Conservation (phyloP, 1,284 basidiomycete species). For the Xanthoconium separans region DNA sequence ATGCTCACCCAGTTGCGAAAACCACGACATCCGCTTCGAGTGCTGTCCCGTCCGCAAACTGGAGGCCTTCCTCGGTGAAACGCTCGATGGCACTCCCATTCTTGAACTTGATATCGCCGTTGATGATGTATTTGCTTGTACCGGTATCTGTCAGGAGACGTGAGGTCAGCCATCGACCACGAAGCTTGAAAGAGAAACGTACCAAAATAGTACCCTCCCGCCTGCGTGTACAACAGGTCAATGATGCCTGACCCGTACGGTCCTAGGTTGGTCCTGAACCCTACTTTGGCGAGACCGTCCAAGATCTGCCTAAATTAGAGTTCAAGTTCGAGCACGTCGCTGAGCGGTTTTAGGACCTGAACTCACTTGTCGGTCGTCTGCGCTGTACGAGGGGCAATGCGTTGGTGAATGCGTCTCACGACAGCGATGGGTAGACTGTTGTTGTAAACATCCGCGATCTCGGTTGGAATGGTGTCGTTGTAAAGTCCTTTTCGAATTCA, state of each 20-base stretch:
- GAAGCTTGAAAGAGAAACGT: background rate
- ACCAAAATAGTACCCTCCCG: constrained; percentile 46
- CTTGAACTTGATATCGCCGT: constrained; percentile 47
- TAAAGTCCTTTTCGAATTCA: constrained; percentile 10
- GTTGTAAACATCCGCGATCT: constrained; percentile 24
- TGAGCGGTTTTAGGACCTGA: background rate
- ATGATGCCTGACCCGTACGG: constrained; percentile 38
- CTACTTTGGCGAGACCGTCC: constrained; percentile 42
- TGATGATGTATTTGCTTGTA: constrained; percentile 38
- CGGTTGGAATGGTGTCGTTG: constrained; percentile 28
- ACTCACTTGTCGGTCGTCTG: constrained; percentile 31
- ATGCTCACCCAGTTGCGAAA: constrained; percentile 45
- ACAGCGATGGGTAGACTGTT: constrained; percentile 18
- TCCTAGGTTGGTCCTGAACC: constrained; percentile 45
- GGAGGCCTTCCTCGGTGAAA: constrained; percentile 37
- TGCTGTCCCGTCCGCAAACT: constrained; percentile 43
- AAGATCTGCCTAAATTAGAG: constrained; percentile 30
- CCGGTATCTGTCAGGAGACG: constrained; percentile 33
- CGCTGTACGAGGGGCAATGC: constrained; percentile 12
- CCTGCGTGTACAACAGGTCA: constrained; percentile 33
- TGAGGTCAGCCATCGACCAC: too few species aligned
- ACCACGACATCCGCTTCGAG: constrained; percentile 48
- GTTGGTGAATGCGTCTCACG: constrained; percentile 20
- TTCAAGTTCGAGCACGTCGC: background rate
- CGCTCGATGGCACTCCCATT: constrained; percentile 37